Conservation (phyloP, 1,139 yeast species). For the Geotrichum bryndzae region DNA sequence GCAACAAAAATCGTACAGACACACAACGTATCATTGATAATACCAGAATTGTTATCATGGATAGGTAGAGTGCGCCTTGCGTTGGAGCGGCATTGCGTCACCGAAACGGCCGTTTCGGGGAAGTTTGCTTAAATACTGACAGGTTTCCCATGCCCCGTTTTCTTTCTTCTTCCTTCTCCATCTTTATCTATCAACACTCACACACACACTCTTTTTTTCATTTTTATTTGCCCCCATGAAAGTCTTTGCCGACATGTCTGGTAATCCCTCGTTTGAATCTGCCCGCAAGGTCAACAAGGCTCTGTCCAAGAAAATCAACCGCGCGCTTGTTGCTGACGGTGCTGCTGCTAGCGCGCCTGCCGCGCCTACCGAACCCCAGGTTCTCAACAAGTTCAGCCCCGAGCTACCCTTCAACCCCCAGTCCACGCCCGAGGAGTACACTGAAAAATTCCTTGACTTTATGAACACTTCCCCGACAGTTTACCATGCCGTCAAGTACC, state of each 20-base stretch:
- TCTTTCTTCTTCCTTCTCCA: background rate
- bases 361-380: background rate
- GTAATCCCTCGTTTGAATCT: slow-evolving; percentile 9
- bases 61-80: background rate
- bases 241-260: background rate
- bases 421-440: slow-evolving; percentile 23
- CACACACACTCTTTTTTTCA: background rate
- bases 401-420: slow-evolving; percentile 16
- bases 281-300: slow-evolving; percentile 2
- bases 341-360: background rate
- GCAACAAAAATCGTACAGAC: background rate
- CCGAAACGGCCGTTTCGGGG: background rate
- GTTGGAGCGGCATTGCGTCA: background rate
- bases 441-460: slow-evolving; percentile 61
- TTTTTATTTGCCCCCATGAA: background rate
- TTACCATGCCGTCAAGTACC: slow-evolving; percentile 74
- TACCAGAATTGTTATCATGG: background rate
- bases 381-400: slow-evolving; percentile 13
- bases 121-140: background rate
- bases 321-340: background rate
- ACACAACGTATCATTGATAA: background rate
- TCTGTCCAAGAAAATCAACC: background rate
- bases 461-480: slow-evolving; percentile 87
- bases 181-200: background rate
- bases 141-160: background rate